These are phyloP conservation scores for Bipolaris sorokiniana DNA, from an alignment of 2,329 filamentous ascomycete species.

Conservation along the genomic window DNA sequence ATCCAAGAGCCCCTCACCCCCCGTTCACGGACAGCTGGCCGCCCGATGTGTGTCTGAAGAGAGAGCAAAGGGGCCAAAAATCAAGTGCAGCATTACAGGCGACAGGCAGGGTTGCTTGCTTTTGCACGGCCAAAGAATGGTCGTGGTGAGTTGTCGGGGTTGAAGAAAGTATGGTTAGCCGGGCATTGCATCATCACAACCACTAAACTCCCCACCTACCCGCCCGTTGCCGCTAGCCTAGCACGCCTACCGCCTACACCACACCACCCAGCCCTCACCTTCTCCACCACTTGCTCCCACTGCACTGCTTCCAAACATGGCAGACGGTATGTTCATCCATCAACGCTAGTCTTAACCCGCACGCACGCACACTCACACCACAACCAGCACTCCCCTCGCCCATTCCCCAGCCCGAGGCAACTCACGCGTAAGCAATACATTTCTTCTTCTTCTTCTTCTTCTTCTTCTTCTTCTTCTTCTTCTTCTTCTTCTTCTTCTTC, in stretches of 20 bases:
- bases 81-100: background rate
- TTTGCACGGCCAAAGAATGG: background rate
- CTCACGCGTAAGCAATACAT: conserved; percentile 51
- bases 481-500: no score
- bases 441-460: background rate
- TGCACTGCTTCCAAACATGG: conserved; percentile 25
- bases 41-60: background rate
- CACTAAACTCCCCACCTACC: background rate
- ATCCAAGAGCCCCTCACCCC: conserved; percentile 5
- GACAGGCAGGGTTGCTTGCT: background rate
- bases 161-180: background rate
- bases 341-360: background rate
- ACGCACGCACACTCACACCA: background rate
- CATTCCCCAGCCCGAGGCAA: conserved; percentile 60
- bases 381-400: conserved; percentile 62
- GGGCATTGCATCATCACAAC: background rate
- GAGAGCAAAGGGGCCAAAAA: background rate
- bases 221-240: background rate
- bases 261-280: conserved; percentile 7
- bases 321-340: conserved; percentile 32
- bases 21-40: conserved; percentile 8
- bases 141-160: background rate
- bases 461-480: no score
- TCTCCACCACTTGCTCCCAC: background rate
- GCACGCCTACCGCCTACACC: background rate